phyloP scores from a whole-genome alignment of 108 stramenopile genomes.

The Heterococcus sp. region DNA sequence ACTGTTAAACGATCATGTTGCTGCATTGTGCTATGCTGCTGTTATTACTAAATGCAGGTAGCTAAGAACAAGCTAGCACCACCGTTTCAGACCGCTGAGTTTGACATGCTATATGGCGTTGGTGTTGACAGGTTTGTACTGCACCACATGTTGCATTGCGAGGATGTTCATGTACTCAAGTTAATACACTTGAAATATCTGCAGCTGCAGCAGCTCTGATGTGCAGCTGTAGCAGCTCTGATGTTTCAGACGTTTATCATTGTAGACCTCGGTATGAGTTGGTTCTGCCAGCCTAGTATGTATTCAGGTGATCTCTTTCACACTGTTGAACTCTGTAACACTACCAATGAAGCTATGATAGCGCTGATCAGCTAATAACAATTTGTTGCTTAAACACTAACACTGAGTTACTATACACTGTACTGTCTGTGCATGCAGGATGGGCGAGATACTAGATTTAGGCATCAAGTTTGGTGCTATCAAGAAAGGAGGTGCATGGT shows the following conservation, averaged over 20 bases:
- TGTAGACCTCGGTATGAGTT: neutral
- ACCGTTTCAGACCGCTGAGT: constrained; percentile 75
- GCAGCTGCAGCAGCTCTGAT: too few species aligned
- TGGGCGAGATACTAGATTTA: constrained; percentile 79
- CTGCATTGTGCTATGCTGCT: neutral
- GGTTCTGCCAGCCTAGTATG: neutral
- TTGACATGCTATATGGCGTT: constrained; percentile 69
- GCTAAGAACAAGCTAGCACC: constrained; percentile 94
- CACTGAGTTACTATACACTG: constrained; percentile 53
- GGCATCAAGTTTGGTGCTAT: constrained; percentile 74
- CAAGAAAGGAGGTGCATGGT: constrained; percentile 81
- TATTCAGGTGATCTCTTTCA: too few species aligned
- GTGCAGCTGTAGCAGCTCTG: too few species aligned
- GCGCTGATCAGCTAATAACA: too few species aligned
- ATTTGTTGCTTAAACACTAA: neutral
- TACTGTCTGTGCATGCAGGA: constrained; percentile 74
- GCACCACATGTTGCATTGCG: neutral
- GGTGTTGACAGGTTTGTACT: constrained; percentile 7
- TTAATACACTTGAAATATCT: too few species aligned
- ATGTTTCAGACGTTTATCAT: too few species aligned
- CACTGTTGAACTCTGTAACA: too few species aligned
- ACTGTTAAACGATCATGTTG: neutral
- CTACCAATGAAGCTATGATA: neutral
- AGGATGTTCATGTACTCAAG: neutral
- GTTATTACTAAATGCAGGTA: constrained; percentile 53